Evolutionary conservation across 169 alveolate genomes (phyloP).

Genomic region (Cryptosporidium muris): DNA sequence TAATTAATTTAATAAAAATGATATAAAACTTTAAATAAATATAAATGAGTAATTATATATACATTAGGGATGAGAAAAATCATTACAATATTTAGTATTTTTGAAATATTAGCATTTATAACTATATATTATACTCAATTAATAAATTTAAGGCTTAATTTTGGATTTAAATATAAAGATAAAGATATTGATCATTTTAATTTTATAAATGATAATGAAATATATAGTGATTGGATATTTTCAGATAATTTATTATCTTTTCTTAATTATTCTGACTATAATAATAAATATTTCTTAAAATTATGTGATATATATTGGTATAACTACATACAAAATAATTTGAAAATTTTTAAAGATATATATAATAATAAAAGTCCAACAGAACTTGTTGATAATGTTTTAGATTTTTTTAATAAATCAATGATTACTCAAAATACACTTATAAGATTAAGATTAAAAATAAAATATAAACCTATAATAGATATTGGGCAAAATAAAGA

Average conservation of each 20-base stretch:
- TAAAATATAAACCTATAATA: neutral
- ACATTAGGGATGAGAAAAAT: neutral
- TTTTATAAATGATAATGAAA: neutral
- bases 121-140: neutral
- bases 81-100: too few relatives aligned
- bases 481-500: neutral
- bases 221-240: neutral
- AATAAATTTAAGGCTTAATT: neutral
- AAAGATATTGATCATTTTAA: neutral
- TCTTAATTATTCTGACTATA: constrained; percentile 5
- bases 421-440: constrained; percentile 3
- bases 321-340: neutral
- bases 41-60: neutral
- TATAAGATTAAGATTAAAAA: constrained; percentile 10
- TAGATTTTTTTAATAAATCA: constrained; percentile 1
- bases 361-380: constrained; percentile 4
- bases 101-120: neutral
- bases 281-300: neutral
- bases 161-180: neutral
- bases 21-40: neutral
- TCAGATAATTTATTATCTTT: neutral
- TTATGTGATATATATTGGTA: constrained; percentile 27
- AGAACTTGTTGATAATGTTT: constrained; percentile 7
- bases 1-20: neutral
- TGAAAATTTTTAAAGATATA: neutral